Evolutionary conservation across 441 rosid species (phyloP), one percentile per base, ranked within the genome.

Genomic region (Corymbia citriodora): DNA sequence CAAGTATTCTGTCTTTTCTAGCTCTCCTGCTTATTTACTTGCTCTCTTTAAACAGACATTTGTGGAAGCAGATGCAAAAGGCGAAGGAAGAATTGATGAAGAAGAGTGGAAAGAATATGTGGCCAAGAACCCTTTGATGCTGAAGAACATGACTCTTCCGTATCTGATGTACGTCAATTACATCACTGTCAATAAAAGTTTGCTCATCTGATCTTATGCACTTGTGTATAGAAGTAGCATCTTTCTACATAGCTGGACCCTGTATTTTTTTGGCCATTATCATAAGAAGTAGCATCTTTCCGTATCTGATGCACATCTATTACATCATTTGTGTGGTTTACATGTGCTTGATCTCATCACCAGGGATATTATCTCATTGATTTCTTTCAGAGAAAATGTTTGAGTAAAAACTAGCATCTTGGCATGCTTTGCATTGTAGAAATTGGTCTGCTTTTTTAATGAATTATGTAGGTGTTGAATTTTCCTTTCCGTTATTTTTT

Each of bases 131-230:
- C 94, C 92, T 6, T 63, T 81, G 18, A 33, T 91, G 61, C 65
- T 91, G 18, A 93, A 93, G 90, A 93, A 91, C 90, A 93, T 90
- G 93, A 93, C 93, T 87, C 91, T 90, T 55, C 94, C 92, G 0
- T 79, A 91, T 55, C 49, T 90, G 90, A 93, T 89, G 94, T 91
- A 86, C 49, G 87, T 65, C 48, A 23, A 45, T 40, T 40, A 23
- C n/a, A 45, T 40, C 29, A 23, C 85, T 40, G 21, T 45, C n/a
- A 12, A 79, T 40, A 79, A 40, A 79, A 79, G n/a, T 40, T 40
- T 79, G n/a, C 85, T 79, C 17, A 45, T 40, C 85, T 6, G 17
- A 7, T 79, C 52, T 79, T 40, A 79, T 79, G 17, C n/a, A 23
- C 85, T 79, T 79, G 85, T 10, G 1, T 14, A 40, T 79, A 40